phyloP scores from a whole-genome alignment of 129 eudicot species.

The Mikania micrantha region DNA sequence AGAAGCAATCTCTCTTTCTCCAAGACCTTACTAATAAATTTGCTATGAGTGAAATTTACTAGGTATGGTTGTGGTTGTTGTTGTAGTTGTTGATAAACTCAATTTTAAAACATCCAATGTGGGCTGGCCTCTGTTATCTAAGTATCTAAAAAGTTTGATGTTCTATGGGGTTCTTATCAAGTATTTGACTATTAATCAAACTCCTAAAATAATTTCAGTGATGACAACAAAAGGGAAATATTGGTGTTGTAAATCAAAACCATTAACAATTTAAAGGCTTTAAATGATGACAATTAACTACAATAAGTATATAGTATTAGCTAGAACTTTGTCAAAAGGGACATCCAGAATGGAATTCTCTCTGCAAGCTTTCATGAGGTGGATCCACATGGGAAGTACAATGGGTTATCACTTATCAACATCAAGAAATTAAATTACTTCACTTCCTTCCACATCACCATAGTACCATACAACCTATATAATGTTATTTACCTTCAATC shows the following conservation, averaged over 20 bases:
- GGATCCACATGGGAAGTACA: constrained; percentile 11
- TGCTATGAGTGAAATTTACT: no score
- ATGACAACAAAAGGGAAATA: background rate
- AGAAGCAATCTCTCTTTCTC: no score
- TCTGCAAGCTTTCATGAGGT: background rate
- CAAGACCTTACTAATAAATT: no score
- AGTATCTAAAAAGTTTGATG: background rate
- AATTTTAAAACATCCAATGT: background rate
- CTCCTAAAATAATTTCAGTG: background rate
- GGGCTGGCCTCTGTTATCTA: background rate
- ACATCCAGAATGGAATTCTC: background rate
- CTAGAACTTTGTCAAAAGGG: background rate
- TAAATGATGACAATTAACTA: no score
- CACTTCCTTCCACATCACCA: constrained; percentile 1
- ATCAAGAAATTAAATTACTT: constrained; percentile 1
- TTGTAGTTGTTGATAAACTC: no score
- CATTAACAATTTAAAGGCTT: no score
- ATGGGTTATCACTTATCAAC: background rate
- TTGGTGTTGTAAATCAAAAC: background rate
- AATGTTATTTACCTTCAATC: background rate
- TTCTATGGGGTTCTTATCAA: background rate
- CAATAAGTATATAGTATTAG: background rate
- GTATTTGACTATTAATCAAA: background rate
- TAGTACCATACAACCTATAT: background rate
- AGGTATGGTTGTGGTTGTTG: no score